Conservation (phyloP, 768 basidiomycete species). For the Amanita fuliginea region DNA sequence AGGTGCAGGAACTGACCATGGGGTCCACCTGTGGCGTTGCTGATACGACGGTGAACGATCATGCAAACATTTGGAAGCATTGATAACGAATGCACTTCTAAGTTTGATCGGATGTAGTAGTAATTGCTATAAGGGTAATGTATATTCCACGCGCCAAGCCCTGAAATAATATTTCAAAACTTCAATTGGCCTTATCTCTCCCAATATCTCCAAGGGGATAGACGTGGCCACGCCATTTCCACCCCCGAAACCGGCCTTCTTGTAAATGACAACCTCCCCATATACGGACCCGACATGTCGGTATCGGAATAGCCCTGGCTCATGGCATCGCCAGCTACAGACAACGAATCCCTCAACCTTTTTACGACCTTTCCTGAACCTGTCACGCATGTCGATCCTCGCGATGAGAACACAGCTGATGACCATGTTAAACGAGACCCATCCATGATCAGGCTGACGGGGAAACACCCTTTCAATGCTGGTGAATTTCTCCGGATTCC, state of each 20-base stretch:
- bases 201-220: neutral
- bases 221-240: too few species aligned
- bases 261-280: neutral
- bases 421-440: conserved; percentile 20
- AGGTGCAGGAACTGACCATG: too few species aligned
- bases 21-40: neutral
- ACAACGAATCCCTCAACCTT: neutral
- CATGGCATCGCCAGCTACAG: neutral
- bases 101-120: neutral
- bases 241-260: neutral
- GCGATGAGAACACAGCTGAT: conserved; percentile 14
- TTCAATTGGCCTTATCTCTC: too few species aligned
- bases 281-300: neutral
- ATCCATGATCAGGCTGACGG: conserved; percentile 38
- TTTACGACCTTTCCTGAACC: neutral
- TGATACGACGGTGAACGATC: neutral
- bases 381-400: neutral
- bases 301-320: neutral
- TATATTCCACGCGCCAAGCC: too few species aligned
- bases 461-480: conserved; percentile 52
- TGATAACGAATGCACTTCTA: neutral
- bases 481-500: conserved; percentile 31
- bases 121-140: too few species aligned
- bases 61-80: neutral
- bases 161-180: too few species aligned